These are phyloP conservation scores for Cyberlindnera samutprakarnensis DNA, from an alignment of 805 yeast genomes.

Conservation along the genomic window DNA sequence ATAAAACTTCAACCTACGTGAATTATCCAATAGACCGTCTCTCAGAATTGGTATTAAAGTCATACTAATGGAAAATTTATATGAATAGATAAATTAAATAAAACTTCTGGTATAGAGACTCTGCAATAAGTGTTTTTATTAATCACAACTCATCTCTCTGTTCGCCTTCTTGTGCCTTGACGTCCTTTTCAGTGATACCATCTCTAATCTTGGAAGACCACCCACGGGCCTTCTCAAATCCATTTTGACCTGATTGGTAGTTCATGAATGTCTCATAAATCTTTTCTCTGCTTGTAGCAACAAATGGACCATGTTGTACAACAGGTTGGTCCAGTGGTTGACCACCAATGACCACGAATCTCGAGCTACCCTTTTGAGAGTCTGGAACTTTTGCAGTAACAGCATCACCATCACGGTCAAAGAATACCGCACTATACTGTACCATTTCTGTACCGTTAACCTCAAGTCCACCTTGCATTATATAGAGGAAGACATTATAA, in stretches of 20 bases:
- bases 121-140: neutral
- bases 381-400: slow-evolving; percentile 48
- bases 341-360: slow-evolving; percentile 74
- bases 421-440: slow-evolving; percentile 49
- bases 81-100: neutral
- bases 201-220: slow-evolving; percentile 42
- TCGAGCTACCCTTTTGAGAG: slow-evolving; percentile 35
- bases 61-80: neutral
- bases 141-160: slow-evolving; percentile 1
- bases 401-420: slow-evolving; percentile 60
- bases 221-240: slow-evolving; percentile 57
- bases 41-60: neutral
- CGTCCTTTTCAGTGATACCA: slow-evolving; percentile 27
- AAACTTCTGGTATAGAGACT: neutral
- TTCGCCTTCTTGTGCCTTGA: slow-evolving; percentile 3
- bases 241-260: slow-evolving; percentile 61
- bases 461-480: slow-evolving; percentile 51
- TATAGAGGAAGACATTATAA: slow-evolving; percentile 65
- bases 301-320: slow-evolving; percentile 90
- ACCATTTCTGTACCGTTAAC: slow-evolving; percentile 37
- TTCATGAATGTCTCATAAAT: slow-evolving; percentile 65
- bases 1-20: too few relatives aligned
- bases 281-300: slow-evolving; percentile 59
- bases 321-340: slow-evolving; percentile 63
- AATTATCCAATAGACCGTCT: neutral